phyloP scores from a whole-genome alignment of 1,284 basidiomycete species.

The Moniliophthora roreri region DNA sequence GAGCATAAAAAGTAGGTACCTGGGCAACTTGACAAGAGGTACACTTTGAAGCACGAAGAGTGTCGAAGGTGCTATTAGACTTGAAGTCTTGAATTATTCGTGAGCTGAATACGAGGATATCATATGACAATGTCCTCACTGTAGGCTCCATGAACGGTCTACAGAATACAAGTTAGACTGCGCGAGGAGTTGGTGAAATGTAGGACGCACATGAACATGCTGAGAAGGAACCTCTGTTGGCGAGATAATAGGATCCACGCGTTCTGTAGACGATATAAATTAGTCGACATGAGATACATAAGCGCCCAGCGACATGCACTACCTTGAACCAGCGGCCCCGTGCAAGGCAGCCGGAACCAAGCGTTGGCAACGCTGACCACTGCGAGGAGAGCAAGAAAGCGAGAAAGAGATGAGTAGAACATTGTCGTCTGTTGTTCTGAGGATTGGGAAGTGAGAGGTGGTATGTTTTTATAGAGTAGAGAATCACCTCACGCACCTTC shows the following conservation, averaged over 20 bases:
- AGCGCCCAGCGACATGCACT: neutral
- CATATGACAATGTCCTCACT: neutral
- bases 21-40: conserved; percentile 36
- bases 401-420: conserved; percentile 3
- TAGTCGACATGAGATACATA: neutral
- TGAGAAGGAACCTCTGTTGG: conserved; percentile 36
- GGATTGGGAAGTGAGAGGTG: too few species aligned
- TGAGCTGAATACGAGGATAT: neutral
- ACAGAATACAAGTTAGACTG: neutral
- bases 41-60: conserved; percentile 35
- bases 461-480: too few species aligned
- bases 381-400: conserved; percentile 18
- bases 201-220: conserved; percentile 38
- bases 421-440: neutral
- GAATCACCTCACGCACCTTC: too few species aligned
- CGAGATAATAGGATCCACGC: conserved; percentile 44
- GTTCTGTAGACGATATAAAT: conserved; percentile 27
- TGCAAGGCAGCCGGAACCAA: conserved; percentile 43
- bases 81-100: conserved; percentile 28
- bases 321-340: conserved; percentile 37
- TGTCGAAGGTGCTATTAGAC: conserved; percentile 32
- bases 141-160: neutral
- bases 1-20: conserved; percentile 16
- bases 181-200: neutral
- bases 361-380: conserved; percentile 25